Evolutionary conservation across 805 yeast species (phyloP), one percentile per base, ranked within the genome.

Genomic region (Candida tibetensis): DNA sequence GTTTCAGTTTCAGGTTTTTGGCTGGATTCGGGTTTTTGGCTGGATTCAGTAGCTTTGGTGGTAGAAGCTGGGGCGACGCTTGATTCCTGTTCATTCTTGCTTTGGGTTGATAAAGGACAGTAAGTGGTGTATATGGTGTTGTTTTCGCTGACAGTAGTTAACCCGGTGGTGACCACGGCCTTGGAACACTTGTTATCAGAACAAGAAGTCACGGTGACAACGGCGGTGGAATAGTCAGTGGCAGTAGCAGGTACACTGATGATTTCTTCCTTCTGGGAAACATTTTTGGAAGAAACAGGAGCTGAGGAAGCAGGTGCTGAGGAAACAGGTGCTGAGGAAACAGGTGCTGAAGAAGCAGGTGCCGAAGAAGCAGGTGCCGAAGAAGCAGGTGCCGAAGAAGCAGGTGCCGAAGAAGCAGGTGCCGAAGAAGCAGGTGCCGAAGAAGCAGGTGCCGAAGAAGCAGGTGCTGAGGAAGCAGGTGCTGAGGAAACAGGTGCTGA

Each of bases 161-260:
- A 19, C 13, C 34, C 41, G 12, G 37, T 30, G 30, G 41, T 39
- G 18, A 29, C 25, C n/a, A 27, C 33, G 5, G 58, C 47, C 17
- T 47, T 46, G 18, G 46, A 32, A 54, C 70, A 56, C 23, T 41
- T 36, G 34, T 58, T 45, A 46, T 53, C 50, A 18, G 55, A 45
- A 39, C 68, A 57, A 17, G 62, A 51, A 26, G 71, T 58, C 30
- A 55, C 40, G 33, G 64, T 55, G 30, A 57, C 30, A 17, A 52
- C 39, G 26, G 59, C 58, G 35, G 53, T 45, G 32, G 45, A 36
- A 27, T 29, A 7, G 21, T 40, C 44, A n/a, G 46, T 41, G 27
- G 21, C 44, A 6, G 51, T 42, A 18, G 16, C 44, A 18, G 17
- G 31, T 4, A 28, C 9, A 18, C 31, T 21, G 25, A 16, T 8